Evolutionary conservation across 2,329 filamentous ascomycete species (phyloP), one percentile per base, ranked within the genome.

Genomic region (Thelonectria olida): DNA sequence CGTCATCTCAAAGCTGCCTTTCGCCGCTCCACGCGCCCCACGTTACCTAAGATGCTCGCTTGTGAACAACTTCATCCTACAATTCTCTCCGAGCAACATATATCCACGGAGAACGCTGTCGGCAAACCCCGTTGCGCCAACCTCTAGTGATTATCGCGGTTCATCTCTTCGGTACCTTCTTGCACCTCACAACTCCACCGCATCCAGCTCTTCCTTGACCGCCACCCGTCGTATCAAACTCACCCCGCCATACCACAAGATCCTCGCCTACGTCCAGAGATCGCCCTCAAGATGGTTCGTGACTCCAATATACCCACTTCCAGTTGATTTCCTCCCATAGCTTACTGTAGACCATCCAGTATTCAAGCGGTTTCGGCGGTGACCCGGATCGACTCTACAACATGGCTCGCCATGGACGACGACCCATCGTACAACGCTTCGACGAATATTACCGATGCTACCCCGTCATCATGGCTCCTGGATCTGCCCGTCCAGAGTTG

Each of bases 391-490:
- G 81, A 60, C 79, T 84, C 71, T 82, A 80, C 72, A 80, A 80
- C 73, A 80, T 84, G 78, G 81, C 81, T 36, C 77, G 76, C 59
- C 71, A 74, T 55, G 78, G 79, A 58, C 81, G 84, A 61, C 79
- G 83, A 54, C 77, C 83, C 76, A 72, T 83, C 79, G 69, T 82
- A 54, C 91, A 93, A 71, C 92, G 94, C 62, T 99, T 99, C 81
- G 95, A 99, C 78, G 96, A 99, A 79, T 98, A 97, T 82, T 98
- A 97, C 80, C 90, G 96, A 73, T 97, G 94, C 83, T 99, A 98
- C 74, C 96, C 96, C 42, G 87, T 97, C 72, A 89, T 90, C 71
- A 98, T 99, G 94, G 88, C 97, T 64, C 93, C 94, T 12, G 94
- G 95, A 3, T 88, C 92, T 36, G 94, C 97, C 72, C 88, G 96